These are phyloP conservation scores for Lagenidium giganteum DNA, from an alignment of 352 stramenopile species.

Conservation along the genomic window DNA sequence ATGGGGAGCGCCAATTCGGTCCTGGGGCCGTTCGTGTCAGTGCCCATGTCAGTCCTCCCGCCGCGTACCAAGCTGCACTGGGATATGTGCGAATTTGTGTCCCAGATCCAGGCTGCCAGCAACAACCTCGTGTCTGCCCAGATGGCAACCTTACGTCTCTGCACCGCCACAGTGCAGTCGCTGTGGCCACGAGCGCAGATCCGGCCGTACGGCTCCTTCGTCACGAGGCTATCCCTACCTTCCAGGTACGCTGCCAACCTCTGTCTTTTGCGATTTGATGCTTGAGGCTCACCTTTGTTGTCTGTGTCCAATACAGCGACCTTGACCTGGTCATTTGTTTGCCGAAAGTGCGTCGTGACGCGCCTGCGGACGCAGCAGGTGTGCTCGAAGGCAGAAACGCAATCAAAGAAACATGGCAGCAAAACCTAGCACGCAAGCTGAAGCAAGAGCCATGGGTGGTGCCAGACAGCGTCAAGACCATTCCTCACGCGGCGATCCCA, in stretches of 20 bases:
- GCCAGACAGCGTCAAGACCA: conserved; percentile 93
- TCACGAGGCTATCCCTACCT: conserved; percentile 93
- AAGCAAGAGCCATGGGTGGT: conserved; percentile 91
- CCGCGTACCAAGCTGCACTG: conserved; percentile 82
- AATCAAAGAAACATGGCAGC: conserved; percentile 98
- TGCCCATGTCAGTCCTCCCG: conserved; percentile 79
- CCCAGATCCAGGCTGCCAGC: conserved; percentile 70
- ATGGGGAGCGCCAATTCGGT: conserved; percentile 51
- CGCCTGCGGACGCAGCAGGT: conserved; percentile 91
- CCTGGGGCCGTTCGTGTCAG: conserved; percentile 76
- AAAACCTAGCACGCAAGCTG: conserved; percentile 94
- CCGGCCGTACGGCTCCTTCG: conserved; percentile 96
- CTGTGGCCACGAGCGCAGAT: conserved; percentile 95
- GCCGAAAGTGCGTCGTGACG: conserved; percentile 95
- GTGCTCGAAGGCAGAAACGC: conserved; percentile 97
- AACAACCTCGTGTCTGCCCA: conserved; percentile 63
- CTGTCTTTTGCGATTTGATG: conserved; percentile 1
- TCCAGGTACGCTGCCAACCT: conserved; percentile 47
- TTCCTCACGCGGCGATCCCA: conserved; percentile 95
- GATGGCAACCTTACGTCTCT: conserved; percentile 70
- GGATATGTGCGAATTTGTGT: conserved; percentile 85
- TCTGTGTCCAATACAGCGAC: conserved; percentile 74
- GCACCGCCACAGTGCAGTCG: conserved; percentile 78
- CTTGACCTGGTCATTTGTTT: conserved; percentile 97
- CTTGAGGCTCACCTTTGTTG: neutral